Percentiles rank a stretch among this genome's conserved stretches.
Evolutionary conservation across 2,329 filamentous ascomycete genomes (phyloP).

Genomic region (Claviceps sp.): DNA sequence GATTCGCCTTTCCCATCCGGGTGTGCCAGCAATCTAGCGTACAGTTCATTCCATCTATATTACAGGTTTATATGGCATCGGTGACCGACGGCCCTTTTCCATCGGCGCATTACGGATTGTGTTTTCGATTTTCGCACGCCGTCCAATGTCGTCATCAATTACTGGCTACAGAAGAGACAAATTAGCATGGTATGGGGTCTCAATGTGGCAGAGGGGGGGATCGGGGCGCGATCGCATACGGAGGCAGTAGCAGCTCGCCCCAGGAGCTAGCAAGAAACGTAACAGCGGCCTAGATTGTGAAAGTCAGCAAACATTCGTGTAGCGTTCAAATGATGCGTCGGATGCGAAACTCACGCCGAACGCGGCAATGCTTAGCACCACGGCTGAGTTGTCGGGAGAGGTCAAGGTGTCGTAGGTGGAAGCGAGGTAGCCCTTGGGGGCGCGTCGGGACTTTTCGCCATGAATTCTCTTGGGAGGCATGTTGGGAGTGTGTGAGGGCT

Average conservation of each 20-base stretch:
- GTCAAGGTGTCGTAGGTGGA: slow-evolving; percentile 49
- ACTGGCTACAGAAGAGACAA: slow-evolving; percentile 1
- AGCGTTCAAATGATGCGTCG: not conserved
- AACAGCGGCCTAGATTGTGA: slow-evolving; percentile 20
- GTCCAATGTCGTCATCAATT: not conserved
- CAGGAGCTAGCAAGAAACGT: slow-evolving; percentile 55
- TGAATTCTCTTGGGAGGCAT: slow-evolving; percentile 53
- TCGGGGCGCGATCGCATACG: slow-evolving; percentile 28
- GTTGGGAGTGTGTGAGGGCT: not conserved
- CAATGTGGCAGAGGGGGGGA: not conserved
- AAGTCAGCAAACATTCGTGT: slow-evolving; percentile 4
- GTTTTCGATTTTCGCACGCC: not conserved
- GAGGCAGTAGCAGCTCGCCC: slow-evolving; percentile 54
- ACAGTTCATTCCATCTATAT: slow-evolving; percentile 11
- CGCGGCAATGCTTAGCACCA: slow-evolving; percentile 53
- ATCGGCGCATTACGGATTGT: not conserved
- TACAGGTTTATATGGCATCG: slow-evolving; percentile 12
- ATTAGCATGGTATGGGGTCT: not conserved
- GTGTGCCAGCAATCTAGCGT: not conserved
- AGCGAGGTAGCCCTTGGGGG: slow-evolving; percentile 38
- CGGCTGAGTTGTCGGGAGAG: slow-evolving; percentile 52
- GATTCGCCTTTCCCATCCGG: not conserved
- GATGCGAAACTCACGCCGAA: slow-evolving; percentile 45
- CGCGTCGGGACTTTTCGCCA: slow-evolving; percentile 33
- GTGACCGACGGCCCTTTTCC: not conserved